Evolutionary conservation across 1,139 yeast species (phyloP).

Genomic region (Nakaseomyces kungkrabaensis): DNA sequence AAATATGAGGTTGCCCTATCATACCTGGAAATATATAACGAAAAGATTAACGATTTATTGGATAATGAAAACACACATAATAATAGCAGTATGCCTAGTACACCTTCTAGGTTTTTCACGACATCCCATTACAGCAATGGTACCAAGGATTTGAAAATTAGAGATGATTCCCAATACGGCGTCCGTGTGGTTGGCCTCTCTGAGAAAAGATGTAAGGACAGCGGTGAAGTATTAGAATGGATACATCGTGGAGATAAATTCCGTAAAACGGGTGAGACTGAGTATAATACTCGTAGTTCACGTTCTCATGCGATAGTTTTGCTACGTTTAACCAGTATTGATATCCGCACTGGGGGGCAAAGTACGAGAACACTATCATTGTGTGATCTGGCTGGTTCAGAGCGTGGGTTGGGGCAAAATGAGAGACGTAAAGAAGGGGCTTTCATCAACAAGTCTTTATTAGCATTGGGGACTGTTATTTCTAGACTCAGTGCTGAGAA

Average conservation of each 20-base stretch:
- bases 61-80: slow-evolving; percentile 18
- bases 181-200: slow-evolving; percentile 69
- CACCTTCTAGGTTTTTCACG: slow-evolving; percentile 7
- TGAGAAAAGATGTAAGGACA: slow-evolving; percentile 46
- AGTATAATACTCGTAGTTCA: slow-evolving; percentile 72
- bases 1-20: slow-evolving; percentile 47
- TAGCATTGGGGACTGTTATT: slow-evolving; percentile 84
- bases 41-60: slow-evolving; percentile 67
- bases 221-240: slow-evolving; percentile 50
- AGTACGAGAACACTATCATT: slow-evolving; percentile 61
- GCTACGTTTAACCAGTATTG: slow-evolving; percentile 44
- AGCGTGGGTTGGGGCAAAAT: slow-evolving; percentile 70
- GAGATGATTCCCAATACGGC: slow-evolving; percentile 69
- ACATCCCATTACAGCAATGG: slow-evolving; percentile 5
- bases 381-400: slow-evolving; percentile 95
- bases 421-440: slow-evolving; percentile 88
- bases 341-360: slow-evolving; percentile 35
- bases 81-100: slow-evolving; percentile 4
- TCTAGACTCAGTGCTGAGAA: slow-evolving; percentile 51
- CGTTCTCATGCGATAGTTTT: slow-evolving; percentile 90
- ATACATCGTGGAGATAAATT: slow-evolving; percentile 63
- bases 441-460: slow-evolving; percentile 76
- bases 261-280: slow-evolving; percentile 81
- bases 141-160: slow-evolving; percentile 47
- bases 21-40: slow-evolving; percentile 86